Conservation (phyloP, 1,284 basidiomycete species). For the Ustilago cynodontis region DNA sequence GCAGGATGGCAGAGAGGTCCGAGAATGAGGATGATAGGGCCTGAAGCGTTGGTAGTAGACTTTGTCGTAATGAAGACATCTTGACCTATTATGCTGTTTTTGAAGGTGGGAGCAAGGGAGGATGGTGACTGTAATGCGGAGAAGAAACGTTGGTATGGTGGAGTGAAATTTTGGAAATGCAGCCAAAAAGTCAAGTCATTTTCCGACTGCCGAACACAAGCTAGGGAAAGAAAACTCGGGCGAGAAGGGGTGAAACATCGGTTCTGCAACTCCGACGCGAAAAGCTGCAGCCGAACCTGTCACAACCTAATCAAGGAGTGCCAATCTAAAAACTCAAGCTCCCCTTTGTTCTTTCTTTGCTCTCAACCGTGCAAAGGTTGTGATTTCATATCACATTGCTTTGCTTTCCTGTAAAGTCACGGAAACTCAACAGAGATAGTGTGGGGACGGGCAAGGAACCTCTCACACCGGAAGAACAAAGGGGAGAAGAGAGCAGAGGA, state of each 20-base stretch:
- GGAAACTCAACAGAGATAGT: neutral
- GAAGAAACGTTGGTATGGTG: slow-evolving; percentile 21
- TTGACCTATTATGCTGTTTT: slow-evolving; percentile 8
- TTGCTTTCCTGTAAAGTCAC: neutral
- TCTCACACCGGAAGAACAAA: slow-evolving; percentile 3
- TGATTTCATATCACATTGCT: slow-evolving; percentile 6
- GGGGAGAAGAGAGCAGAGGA: neutral
- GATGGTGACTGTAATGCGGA: neutral
- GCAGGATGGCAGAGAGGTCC: slow-evolving; percentile 25
- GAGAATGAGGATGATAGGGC: slow-evolving; percentile 33
- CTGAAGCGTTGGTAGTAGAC: slow-evolving; percentile 37
- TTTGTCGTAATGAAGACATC: slow-evolving; percentile 47
- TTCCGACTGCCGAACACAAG: slow-evolving; percentile 31
- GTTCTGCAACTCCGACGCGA: slow-evolving; percentile 29
- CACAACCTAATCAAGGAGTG: slow-evolving; percentile 47
- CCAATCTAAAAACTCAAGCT: neutral
- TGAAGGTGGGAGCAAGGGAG: neutral
- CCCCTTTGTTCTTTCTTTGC: slow-evolving; percentile 26
- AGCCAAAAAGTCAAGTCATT: slow-evolving; percentile 1
- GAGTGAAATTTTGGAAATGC: slow-evolving; percentile 25
- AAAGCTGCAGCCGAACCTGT: slow-evolving; percentile 43
- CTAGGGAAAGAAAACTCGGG: slow-evolving; percentile 17
- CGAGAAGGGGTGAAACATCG: slow-evolving; percentile 9
- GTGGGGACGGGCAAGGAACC: neutral
- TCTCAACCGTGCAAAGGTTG: neutral